phyloP scores from a whole-genome alignment of 2,329 filamentous ascomycete species.

The Diaporthe vexans region DNA sequence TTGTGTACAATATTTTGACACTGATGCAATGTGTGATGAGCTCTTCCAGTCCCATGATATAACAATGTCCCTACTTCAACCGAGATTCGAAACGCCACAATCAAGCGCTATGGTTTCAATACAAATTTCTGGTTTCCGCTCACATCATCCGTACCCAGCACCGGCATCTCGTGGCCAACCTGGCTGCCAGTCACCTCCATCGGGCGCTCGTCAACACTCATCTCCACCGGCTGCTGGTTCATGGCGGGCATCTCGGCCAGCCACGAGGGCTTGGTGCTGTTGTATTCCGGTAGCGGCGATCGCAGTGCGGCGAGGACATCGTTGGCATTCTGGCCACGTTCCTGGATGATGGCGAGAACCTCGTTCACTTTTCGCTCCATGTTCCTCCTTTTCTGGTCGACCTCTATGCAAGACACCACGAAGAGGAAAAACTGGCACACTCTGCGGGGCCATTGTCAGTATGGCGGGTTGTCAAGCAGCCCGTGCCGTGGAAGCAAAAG shows the following conservation, averaged over 20 bases:
- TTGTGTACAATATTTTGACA: background rate
- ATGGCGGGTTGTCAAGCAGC: background rate
- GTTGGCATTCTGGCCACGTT: constrained; percentile 10
- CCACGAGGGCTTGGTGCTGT: constrained; percentile 25
- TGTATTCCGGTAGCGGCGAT: background rate
- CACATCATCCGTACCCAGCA: background rate
- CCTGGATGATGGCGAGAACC: constrained; percentile 14
- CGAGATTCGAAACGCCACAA: background rate
- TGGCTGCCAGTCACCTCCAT: constrained; percentile 2
- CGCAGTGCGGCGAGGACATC: constrained; percentile 18
- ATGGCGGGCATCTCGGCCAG: constrained; percentile 19
- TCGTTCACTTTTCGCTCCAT: constrained; percentile 15
- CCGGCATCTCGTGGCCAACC: constrained; percentile 17
- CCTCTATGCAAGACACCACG: constrained; percentile 10
- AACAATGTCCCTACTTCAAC: no score
- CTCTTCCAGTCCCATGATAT: no score
- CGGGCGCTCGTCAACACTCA: constrained; percentile 20
- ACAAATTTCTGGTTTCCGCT: constrained; percentile 22
- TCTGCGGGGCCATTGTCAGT: background rate
- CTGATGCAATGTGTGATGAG: background rate
- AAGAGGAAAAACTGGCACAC: constrained; percentile 16
- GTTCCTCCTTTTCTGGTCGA: constrained; percentile 17
- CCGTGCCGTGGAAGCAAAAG: no score
- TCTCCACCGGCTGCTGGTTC: constrained; percentile 21
- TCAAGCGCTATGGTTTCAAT: background rate